A percentile compares a stretch with the other conserved stretches of the same genome.
phyloP scores from a whole-genome alignment of 495 filamentous ascomycete genomes.

The Glonium stellatum region DNA sequence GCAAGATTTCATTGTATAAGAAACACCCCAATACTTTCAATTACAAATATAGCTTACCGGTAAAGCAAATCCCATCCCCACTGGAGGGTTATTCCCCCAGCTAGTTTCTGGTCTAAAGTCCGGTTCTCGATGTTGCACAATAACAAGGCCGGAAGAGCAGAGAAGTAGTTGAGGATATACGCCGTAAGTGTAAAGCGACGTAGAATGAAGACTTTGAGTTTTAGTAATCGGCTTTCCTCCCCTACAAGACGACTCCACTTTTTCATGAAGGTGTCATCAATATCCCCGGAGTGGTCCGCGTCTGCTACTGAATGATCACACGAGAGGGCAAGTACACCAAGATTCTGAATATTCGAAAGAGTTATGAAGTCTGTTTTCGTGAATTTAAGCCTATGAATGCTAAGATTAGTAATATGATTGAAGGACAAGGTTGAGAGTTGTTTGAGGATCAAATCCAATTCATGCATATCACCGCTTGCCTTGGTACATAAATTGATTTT shows the following conservation, averaged over 20 bases:
- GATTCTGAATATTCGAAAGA: conserved; percentile 13
- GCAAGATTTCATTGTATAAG: neutral
- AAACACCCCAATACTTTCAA: neutral
- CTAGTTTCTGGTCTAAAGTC: neutral
- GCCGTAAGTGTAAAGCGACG: conserved; percentile 1
- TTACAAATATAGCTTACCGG: neutral
- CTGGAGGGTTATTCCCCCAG: neutral
- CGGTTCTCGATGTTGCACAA: conserved; percentile 3
- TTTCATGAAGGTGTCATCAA: neutral
- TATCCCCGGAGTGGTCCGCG: neutral
- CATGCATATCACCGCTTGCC: neutral
- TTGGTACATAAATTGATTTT: neutral
- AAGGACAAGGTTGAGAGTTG: conserved; percentile 3
- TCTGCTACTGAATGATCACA: neutral
- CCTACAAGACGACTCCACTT: conserved; percentile 2
- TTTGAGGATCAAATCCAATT: neutral
- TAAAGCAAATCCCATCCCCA: neutral
- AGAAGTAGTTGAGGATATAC: neutral
- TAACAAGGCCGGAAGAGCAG: conserved; percentile 9
- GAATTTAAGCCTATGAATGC: conserved; percentile 3
- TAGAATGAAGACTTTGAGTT: conserved; percentile 12
- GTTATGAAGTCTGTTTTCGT: neutral
- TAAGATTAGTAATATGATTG: conserved; percentile 8
- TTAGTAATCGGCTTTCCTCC: neutral
- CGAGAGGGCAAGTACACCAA: conserved; percentile 8